Percentiles rank a stretch among this genome's conserved stretches.
These are phyloP conservation scores for Ramichloridium luteum DNA, from an alignment of 2,329 filamentous ascomycete species.

Conservation along the genomic window DNA sequence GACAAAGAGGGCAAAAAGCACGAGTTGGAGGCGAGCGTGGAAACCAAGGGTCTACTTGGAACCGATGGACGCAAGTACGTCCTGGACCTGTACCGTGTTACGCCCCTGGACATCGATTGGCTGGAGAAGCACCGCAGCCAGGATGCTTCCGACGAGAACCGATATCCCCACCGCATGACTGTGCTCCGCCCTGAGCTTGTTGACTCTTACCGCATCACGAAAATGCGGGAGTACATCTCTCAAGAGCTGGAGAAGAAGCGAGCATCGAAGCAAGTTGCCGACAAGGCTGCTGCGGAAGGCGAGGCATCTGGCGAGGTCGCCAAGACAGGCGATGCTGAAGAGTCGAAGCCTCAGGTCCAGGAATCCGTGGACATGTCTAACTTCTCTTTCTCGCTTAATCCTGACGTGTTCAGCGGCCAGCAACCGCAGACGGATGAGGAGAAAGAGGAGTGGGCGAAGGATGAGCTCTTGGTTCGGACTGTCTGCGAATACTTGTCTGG, in stretches of 20 bases:
- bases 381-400: conserved; percentile 83
- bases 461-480: conserved; percentile 78
- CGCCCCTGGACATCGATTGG: conserved; percentile 83
- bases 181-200: conserved; percentile 83
- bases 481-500: conserved; percentile 68
- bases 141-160: conserved; percentile 37
- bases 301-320: conserved; percentile 16
- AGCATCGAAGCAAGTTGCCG: conserved; percentile 16
- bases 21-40: conserved; percentile 87
- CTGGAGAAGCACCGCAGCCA: conserved; percentile 61
- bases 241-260: conserved; percentile 58
- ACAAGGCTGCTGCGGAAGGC: conserved; percentile 9
- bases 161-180: conserved; percentile 93
- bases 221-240: conserved; percentile 81
- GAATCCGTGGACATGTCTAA: conserved; percentile 73
- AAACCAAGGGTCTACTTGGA: conserved; percentile 94
- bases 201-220: conserved; percentile 69
- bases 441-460: conserved; percentile 66
- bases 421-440: conserved; percentile 80
- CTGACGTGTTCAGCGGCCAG: conserved; percentile 90
- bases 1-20: conserved; percentile 88
- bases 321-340: conserved; percentile 16
- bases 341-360: conserved; percentile 28
- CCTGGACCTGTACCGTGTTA: conserved; percentile 90
- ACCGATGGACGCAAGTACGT: conserved; percentile 96